Percentiles rank a stretch among this genome's conserved stretches.
phyloP scores from a whole-genome alignment of 139 green algal genomes.

The Klebsormidium nitens region DNA sequence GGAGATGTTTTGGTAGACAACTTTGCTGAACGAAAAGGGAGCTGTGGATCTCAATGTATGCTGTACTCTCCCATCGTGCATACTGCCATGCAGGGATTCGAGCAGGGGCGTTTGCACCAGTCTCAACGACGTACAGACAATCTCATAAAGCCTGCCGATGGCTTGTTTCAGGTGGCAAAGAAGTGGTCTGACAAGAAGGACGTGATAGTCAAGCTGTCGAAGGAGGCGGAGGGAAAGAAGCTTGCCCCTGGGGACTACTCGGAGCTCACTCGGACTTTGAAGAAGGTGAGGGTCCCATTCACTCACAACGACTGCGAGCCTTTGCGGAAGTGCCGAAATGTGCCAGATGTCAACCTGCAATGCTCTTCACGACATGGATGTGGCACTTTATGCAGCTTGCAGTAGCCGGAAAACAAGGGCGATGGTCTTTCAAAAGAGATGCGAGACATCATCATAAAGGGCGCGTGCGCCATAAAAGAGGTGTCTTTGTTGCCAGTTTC shows the following conservation, averaged over 20 bases:
- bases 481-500: background rate
- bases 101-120: no score
- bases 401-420: no score
- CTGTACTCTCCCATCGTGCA: no score
- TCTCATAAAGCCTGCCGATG: background rate
- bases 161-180: constrained; percentile 14
- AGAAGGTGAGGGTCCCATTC: constrained; percentile 37
- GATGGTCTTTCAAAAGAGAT: no score
- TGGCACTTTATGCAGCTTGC: no score
- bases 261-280: constrained; percentile 22
- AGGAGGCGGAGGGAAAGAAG: constrained; percentile 14
- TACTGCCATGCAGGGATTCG: no score
- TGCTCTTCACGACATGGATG: background rate
- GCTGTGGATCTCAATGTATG: background rate
- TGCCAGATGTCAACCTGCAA: background rate
- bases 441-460: no score
- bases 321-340: background rate
- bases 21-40: background rate
- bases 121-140: background rate
- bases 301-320: no score
- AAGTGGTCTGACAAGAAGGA: constrained; percentile 44
- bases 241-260: constrained; percentile 30
- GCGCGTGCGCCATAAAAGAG: background rate
- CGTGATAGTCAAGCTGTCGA: constrained; percentile 31
- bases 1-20: background rate